Conservation (phyloP, 768 basidiomycete species). For the Termitomyces sp. region DNA sequence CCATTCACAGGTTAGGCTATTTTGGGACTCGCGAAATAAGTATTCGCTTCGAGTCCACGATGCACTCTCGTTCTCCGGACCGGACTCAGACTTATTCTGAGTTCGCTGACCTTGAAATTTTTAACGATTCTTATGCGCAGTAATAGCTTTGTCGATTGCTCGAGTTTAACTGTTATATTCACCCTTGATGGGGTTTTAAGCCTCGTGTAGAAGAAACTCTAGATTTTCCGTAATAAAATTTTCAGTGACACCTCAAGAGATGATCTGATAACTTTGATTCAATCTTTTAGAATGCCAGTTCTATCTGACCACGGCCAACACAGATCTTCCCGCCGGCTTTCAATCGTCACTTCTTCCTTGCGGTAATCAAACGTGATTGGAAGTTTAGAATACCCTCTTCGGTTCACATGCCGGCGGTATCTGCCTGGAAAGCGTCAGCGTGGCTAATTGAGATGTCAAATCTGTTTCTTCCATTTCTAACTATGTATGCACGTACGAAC, state of each 20-base stretch:
- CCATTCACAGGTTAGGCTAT: not conserved
- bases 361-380: not conserved
- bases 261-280: not conserved
- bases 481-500: not conserved
- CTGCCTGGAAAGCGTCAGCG: not conserved
- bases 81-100: not conserved
- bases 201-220: not conserved
- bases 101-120: not conserved
- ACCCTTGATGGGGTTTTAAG: not conserved
- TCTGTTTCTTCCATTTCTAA: not conserved
- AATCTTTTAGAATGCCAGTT: not conserved
- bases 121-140: not conserved
- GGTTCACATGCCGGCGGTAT: not conserved
- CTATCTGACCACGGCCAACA: not conserved
- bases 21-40: not conserved
- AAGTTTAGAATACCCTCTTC: not conserved
- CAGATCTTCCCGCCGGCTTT: not conserved
- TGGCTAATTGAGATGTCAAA: not conserved
- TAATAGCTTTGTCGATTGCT: not conserved
- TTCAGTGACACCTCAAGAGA: not conserved
- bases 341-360: not conserved
- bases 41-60: not conserved
- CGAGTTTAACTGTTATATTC: not conserved
- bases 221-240: not conserved
- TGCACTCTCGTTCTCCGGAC: not conserved